Evolutionary conservation across 129 eudicot genomes (phyloP), one percentile per base, ranked within the genome.

Genomic region (Ambrosia artemisiifolia): DNA sequence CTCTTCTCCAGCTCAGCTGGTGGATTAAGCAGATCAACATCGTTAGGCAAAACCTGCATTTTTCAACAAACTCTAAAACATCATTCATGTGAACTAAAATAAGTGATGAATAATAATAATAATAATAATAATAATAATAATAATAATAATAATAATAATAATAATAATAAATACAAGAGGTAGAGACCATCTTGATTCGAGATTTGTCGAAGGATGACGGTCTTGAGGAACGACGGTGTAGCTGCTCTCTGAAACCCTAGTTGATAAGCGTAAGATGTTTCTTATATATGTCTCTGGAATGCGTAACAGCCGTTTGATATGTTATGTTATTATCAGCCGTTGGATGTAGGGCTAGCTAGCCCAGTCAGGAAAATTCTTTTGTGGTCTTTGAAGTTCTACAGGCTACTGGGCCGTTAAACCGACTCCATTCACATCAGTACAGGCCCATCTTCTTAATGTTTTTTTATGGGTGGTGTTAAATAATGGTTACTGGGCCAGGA

Each of bases 1-100:
- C 86, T 86, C 79, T 83, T 86, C 84, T 86, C 91, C 28, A 81
- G 14, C 75, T 87, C 85, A 34, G 81, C 86, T 28, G 92, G 85
- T 5, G 92, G 92, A 71, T 87, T 79, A 9, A 87, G 75, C 78
- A 87, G 74, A 79, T 78, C 82, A 51, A 78, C 82, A 60, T 78
- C 82, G 69, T 78, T 78, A 63, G 82, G 77, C 67, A 78, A 64
- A 78, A 66, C 69, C 77, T 78, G 77, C 9, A 24, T n/a, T 40
- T 6, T 32, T 14, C 47, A 48, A 6, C 43, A 5, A 61, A 32
- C 19, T 12, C 10, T 12, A 33, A 2, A 11, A 56, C 16, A 9
- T 5, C 3, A 57, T 57, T 3, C 11, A 57, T 14, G 63, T 9
- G 7, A n/a, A n/a, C n/a, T n/a, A n/a, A n/a, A n/a, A n/a, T n/a